A percentile compares a stretch with the other conserved stretches of the same genome.
Conservation (phyloP, 208 protist species). For the Wallacemonas collosoma region DNA sequence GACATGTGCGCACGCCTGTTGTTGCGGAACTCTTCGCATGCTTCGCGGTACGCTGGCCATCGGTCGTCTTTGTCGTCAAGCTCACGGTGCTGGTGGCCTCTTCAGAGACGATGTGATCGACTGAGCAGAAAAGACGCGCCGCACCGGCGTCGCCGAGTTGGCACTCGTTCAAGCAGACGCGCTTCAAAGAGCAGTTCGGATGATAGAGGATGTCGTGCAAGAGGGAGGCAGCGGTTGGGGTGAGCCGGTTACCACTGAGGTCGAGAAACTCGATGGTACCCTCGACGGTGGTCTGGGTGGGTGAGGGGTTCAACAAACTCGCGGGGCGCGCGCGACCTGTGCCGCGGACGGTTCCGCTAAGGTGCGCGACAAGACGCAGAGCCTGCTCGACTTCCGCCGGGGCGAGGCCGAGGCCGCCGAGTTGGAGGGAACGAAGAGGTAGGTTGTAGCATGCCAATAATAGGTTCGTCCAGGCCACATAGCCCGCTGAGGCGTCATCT, state of each 20-base stretch:
- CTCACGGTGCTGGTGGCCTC: neutral
- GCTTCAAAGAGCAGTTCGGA: conserved; percentile 19
- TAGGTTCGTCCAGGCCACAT: conserved; percentile 14
- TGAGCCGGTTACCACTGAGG: conserved; percentile 27
- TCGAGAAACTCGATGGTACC: conserved; percentile 35
- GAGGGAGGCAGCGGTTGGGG: conserved; percentile 16
- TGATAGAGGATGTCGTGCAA: conserved; percentile 35
- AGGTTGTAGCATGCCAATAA: conserved; percentile 35
- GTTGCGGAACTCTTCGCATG: too few species aligned
- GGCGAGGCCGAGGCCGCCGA: conserved; percentile 16
- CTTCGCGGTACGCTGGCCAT: too few species aligned
- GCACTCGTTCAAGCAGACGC: conserved; percentile 30
- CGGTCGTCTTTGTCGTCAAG: neutral
- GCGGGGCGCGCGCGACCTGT: conserved; percentile 15
- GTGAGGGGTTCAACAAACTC: neutral
- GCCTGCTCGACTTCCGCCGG: conserved; percentile 27
- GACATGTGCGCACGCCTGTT: neutral
- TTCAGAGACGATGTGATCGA: neutral
- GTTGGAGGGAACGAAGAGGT: conserved; percentile 31
- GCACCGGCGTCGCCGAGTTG: conserved; percentile 28
- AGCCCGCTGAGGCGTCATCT: neutral
- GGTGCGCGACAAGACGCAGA: conserved; percentile 40
- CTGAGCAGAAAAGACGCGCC: neutral
- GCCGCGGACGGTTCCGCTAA: conserved; percentile 20
- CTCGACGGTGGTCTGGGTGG: neutral